phyloP scores from a whole-genome alignment of 208 protist genomes.

The Trichomonas vaginalis region DNA sequence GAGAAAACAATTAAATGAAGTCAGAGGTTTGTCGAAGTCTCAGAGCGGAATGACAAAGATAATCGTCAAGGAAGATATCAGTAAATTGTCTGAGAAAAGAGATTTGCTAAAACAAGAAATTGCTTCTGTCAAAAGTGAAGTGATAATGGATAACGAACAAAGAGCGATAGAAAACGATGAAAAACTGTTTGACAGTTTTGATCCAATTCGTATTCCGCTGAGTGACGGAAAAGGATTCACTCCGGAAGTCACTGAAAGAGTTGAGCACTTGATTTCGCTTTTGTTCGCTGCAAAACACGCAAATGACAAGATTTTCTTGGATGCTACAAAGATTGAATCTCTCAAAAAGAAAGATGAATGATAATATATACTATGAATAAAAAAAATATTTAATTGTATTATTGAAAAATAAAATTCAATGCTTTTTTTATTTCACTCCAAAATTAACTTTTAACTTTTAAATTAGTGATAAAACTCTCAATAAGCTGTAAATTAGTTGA shows the following conservation, averaged over 20 bases:
- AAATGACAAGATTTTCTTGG: neutral
- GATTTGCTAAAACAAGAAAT: neutral
- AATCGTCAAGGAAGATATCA: neutral
- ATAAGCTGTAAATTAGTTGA: constrained; percentile 47
- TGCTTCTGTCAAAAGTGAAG: neutral
- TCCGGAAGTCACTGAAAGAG: neutral
- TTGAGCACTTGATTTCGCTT: neutral
- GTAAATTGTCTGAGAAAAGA: neutral
- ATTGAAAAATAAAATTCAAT: too few species aligned
- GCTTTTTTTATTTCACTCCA: too few species aligned
- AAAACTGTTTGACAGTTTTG: neutral
- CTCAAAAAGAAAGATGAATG: neutral
- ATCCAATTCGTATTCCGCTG: neutral
- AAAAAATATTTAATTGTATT: too few species aligned
- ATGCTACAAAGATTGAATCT: neutral
- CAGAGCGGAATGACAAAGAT: neutral
- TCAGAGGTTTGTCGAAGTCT: neutral
- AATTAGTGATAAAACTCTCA: too few species aligned
- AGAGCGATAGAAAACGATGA: neutral
- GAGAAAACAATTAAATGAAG: neutral
- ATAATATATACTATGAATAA: too few species aligned
- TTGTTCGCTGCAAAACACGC: neutral
- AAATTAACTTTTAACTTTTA: too few species aligned
- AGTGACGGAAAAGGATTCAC: neutral
- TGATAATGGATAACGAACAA: neutral